These are phyloP conservation scores for Pseudofabraea citricarpa DNA, from an alignment of 2,329 filamentous ascomycete species.

Conservation along the genomic window DNA sequence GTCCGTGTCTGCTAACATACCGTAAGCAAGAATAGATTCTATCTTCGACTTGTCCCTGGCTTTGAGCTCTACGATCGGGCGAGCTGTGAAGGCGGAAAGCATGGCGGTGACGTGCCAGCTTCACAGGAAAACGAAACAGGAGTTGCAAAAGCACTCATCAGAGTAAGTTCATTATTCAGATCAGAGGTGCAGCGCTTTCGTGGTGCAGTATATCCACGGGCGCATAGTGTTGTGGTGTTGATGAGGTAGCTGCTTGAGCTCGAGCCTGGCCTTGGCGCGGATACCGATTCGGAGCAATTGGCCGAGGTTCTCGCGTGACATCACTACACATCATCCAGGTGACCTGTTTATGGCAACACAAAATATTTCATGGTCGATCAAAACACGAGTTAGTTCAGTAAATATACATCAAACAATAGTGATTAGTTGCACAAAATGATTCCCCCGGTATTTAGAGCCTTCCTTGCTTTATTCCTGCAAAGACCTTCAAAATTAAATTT, in stretches of 20 bases:
- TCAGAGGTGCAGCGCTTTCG: conserved; percentile 2
- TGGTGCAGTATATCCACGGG: conserved; percentile 6
- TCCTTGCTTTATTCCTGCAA: too few relatives aligned
- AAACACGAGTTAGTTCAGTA: too few relatives aligned
- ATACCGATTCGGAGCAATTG: neutral
- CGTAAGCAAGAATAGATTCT: conserved; percentile 89
- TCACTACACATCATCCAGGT: too few relatives aligned
- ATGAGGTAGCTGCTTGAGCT: too few relatives aligned
- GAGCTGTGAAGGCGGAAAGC: conserved; percentile 96
- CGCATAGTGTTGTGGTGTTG: conserved; percentile 4
- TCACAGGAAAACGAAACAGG: conserved; percentile 7
- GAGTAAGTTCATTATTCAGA: conserved; percentile 5
- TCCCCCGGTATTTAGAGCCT: too few relatives aligned
- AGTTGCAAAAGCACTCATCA: conserved; percentile 14
- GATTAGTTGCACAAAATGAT: too few relatives aligned
- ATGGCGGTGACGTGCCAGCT: conserved; percentile 47
- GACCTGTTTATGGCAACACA: too few relatives aligned
- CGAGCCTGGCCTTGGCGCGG: neutral
- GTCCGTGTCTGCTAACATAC: conserved; percentile 50
- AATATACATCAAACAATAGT: too few relatives aligned
- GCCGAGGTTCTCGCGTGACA: conserved; percentile 1
- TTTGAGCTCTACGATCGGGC: conserved; percentile 94
- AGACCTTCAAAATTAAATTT: too few relatives aligned
- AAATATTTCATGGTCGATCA: too few relatives aligned
- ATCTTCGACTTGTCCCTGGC: conserved; percentile 95